Conservation (phyloP, 257 asterid genomes). For the Echium plantagineum region DNA sequence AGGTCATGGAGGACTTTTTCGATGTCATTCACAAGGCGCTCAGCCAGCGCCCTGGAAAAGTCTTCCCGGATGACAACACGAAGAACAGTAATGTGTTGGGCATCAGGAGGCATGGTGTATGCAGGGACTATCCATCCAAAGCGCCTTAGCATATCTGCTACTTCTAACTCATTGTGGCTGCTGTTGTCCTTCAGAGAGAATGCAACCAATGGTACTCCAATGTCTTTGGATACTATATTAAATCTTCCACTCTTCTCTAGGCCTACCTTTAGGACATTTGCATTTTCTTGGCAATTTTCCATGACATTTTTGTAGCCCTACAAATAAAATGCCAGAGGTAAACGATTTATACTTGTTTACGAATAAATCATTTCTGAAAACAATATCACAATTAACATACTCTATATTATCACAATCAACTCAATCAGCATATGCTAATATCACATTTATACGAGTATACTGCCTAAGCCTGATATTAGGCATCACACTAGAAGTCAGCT, state of each 20-base stretch:
- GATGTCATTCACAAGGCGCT: constrained; percentile 19
- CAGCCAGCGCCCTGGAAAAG: constrained; percentile 20
- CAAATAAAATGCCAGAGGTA: not conserved
- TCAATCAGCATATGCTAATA: no score
- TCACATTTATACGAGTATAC: no score
- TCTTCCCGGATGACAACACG: constrained; percentile 25
- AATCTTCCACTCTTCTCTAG: constrained; percentile 23
- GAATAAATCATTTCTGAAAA: no score
- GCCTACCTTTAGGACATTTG: constrained; percentile 19
- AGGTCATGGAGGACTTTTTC: constrained; percentile 18
- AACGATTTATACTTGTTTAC: not conserved
- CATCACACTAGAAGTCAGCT: no score
- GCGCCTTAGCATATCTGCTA: constrained; percentile 19
- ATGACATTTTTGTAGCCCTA: constrained; percentile 24
- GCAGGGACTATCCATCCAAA: constrained; percentile 29
- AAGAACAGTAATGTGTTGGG: constrained; percentile 22
- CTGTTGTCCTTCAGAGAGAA: constrained; percentile 25
- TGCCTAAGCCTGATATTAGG: no score
- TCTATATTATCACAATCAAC: no score
- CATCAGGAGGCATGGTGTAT: constrained; percentile 27
- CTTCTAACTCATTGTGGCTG: constrained; percentile 19
- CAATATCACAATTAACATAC: no score
- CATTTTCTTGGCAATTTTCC: constrained; percentile 27
- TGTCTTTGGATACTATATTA: constrained; percentile 23
- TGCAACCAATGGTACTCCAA: constrained; percentile 28